Evolutionary conservation across 768 basidiomycete genomes (phyloP), one percentile per base, ranked within the genome.

Genomic region (Termitomyces sp.): DNA sequence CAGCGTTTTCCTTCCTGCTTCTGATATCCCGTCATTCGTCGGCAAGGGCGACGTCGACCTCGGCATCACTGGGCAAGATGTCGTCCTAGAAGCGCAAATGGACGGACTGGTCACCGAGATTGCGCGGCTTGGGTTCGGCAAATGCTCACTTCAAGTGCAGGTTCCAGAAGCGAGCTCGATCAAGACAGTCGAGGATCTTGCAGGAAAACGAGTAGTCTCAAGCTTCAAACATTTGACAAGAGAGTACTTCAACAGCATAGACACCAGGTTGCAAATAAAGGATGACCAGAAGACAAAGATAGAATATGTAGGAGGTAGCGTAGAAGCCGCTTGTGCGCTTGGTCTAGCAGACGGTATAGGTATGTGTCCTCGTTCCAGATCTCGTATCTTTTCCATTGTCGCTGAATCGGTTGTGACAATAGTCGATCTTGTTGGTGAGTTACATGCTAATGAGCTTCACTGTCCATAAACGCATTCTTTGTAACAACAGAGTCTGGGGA

Each of bases 41-140:
- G 97, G 95, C 46, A 95, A 96, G 71, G 97, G 97, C 51, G 90
- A 95, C 68, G 91, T 99, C 68, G 92, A 98, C 66, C 80, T 99
- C 47, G 97, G 97, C 6, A 97, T 99, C 66, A 98, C 97, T 9
- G 97, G 97, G 4, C 95, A 98, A 75, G 97, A 99, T 77, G 92
- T 97, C 63, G 91, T 98, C 64, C 83, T 95, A 49, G 96, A 99
- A 73, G 81, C 94, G 2, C 75, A 87, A 57, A 94, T 97, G 87
- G 79, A 90, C 62, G 71, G 79, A 13, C 82, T 84, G 60, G 86
- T 98, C 57, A 84, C 85, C 1, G 90, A 97, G 67, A 78, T 87
- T 14, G 82, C 95, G 13, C 86, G 85, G 3, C 86, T 99, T 53
- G 92, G 88, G 0, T 98, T 98, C 66, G 96, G 96, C 5, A 95